These are phyloP conservation scores for Encephalitozoon intestinalis DNA, from an alignment of 371 early-diverging fungal genomes.

Conservation along the genomic window DNA sequence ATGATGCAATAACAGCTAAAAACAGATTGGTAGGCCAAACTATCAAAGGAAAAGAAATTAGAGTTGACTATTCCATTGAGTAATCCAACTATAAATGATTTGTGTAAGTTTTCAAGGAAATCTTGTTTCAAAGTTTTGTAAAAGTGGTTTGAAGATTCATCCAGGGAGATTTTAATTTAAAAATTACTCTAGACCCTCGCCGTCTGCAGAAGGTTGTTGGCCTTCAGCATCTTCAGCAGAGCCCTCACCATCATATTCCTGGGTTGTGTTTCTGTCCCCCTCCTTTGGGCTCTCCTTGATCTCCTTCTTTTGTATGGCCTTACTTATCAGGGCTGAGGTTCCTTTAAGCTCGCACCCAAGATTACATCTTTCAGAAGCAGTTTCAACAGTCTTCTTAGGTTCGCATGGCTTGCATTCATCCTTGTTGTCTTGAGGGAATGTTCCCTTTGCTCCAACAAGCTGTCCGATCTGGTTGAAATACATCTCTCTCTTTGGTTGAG, in stretches of 20 bases:
- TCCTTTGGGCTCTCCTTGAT: not conserved
- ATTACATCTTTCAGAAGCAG: not conserved
- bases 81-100: not conserved
- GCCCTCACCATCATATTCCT: not conserved
- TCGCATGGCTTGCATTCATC: not conserved
- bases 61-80: slow-evolving; percentile 55
- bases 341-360: not conserved
- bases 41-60: slow-evolving; percentile 38
- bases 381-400: not conserved
- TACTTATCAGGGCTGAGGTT: not conserved
- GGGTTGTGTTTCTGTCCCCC: not conserved
- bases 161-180: not conserved
- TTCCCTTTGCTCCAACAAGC: not conserved
- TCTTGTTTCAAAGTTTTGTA: not conserved
- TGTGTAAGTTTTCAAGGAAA: not conserved
- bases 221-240: not conserved
- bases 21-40: slow-evolving; percentile 44
- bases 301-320: not conserved
- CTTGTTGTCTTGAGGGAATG: not conserved
- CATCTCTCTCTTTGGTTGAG: not conserved
- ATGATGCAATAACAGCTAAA: slow-evolving; percentile 53
- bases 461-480: not conserved
- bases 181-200: not conserved
- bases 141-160: not conserved
- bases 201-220: not conserved